Evolutionary conservation across 1,139 yeast genomes (phyloP).

Genomic region (Hyphopichia fennica): DNA sequence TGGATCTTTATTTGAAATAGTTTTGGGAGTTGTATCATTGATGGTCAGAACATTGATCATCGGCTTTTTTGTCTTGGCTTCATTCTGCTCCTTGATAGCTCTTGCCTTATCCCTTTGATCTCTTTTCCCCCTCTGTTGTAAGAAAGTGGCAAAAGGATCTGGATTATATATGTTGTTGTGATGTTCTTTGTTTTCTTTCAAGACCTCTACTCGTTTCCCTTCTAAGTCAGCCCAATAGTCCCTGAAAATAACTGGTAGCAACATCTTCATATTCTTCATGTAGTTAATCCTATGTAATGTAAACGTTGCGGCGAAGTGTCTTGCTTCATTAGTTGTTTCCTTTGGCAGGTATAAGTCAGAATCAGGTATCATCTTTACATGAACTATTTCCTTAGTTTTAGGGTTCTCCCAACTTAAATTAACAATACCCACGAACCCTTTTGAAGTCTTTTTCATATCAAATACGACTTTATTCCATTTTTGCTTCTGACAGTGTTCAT

Average conservation of each 20-base stretch:
- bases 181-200: constrained; percentile 43
- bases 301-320: constrained; percentile 88
- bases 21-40: neutral
- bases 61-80: constrained; percentile 42
- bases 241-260: constrained; percentile 80
- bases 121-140: constrained; percentile 51
- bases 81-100: constrained; percentile 35
- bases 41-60: constrained; percentile 32
- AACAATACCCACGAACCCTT: constrained; percentile 63
- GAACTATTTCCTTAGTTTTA: constrained; percentile 67
- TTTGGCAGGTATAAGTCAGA: constrained; percentile 54
- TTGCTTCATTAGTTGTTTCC: constrained; percentile 82
- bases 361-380: constrained; percentile 64
- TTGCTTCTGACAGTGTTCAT: constrained; percentile 84
- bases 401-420: constrained; percentile 74
- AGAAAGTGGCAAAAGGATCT: constrained; percentile 68
- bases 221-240: constrained; percentile 77
- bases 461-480: constrained; percentile 88
- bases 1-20: neutral
- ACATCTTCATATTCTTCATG: constrained; percentile 81
- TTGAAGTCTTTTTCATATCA: constrained; percentile 57
- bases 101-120: constrained; percentile 46
- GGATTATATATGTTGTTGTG: constrained; percentile 58
- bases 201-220: constrained; percentile 46
- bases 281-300: constrained; percentile 79